A percentile compares a stretch with the other conserved stretches of the same genome.
Evolutionary conservation across 768 basidiomycete species (phyloP).

Genomic region (Artomyces pyxidatus): DNA sequence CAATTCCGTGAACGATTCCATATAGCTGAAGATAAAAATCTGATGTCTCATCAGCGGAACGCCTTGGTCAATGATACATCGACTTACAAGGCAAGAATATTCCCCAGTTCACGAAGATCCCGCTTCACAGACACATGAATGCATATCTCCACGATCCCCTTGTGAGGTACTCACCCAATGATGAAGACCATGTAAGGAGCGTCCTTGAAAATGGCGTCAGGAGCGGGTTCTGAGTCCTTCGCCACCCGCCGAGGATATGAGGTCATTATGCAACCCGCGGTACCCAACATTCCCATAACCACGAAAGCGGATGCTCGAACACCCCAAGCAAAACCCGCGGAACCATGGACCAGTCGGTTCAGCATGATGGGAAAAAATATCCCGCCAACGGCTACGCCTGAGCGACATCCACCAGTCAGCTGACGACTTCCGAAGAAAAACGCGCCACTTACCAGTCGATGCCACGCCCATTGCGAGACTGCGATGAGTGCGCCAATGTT

Average conservation of each 20-base stretch:
- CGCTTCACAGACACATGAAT: background rate
- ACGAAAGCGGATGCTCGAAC: slow-evolving; percentile 26
- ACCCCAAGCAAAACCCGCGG: slow-evolving; percentile 33
- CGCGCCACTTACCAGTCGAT: slow-evolving; percentile 26
- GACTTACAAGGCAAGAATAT: slow-evolving; percentile 19
- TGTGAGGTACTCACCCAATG: slow-evolving; percentile 10
- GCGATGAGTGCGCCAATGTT: slow-evolving; percentile 34
- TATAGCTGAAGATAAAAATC: slow-evolving; percentile 22
- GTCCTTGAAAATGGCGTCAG: slow-evolving; percentile 12
- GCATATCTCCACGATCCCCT: background rate
- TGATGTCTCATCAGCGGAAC: background rate
- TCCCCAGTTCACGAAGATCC: slow-evolving; percentile 12
- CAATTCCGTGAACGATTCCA: slow-evolving; percentile 14
- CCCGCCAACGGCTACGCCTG: slow-evolving; percentile 27
- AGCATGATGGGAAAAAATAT: slow-evolving; percentile 29
- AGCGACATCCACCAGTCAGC: background rate
- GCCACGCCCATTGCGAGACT: slow-evolving; percentile 27
- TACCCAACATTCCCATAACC: slow-evolving; percentile 12
- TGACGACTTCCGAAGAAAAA: slow-evolving; percentile 1
- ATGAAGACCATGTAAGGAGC: slow-evolving; percentile 15
- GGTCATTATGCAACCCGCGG: slow-evolving; percentile 19
- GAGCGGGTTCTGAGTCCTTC: background rate
- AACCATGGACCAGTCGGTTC: slow-evolving; percentile 20
- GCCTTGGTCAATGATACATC: slow-evolving; percentile 23
- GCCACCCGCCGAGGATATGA: slow-evolving; percentile 2